Percentiles rank a stretch among this genome's conserved stretches.
phyloP scores from a whole-genome alignment of 176 grass and related monocot genomes.

The Alloteropsis semialata region DNA sequence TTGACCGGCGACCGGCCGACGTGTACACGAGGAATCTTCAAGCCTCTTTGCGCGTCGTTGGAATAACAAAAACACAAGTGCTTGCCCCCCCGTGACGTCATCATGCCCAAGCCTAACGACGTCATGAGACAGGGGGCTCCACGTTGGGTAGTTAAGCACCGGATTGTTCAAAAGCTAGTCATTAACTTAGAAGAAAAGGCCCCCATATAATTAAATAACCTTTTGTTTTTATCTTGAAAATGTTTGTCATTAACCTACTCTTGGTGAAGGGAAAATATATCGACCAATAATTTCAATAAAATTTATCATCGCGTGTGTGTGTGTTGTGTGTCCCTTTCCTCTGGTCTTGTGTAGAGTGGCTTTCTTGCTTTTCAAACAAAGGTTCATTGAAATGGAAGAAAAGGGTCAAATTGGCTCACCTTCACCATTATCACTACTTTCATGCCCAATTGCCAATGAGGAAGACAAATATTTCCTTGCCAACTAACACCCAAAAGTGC shows the following conservation, averaged over 20 bases:
- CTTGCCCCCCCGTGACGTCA: background rate
- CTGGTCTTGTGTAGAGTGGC: background rate
- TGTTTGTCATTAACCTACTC: background rate
- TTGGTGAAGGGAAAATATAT: background rate
- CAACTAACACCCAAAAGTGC: background rate
- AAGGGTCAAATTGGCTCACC: background rate
- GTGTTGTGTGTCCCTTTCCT: background rate
- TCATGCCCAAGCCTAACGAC: background rate
- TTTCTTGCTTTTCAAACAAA: background rate
- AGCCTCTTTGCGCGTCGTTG: slow-evolving; percentile 25
- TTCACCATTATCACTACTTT: background rate
- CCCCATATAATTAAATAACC: background rate
- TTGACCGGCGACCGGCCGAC: slow-evolving; percentile 15
- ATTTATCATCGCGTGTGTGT: no score
- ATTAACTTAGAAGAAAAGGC: background rate
- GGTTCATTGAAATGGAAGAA: background rate
- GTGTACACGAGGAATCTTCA: slow-evolving; percentile 29
- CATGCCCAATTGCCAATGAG: background rate
- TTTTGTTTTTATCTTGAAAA: background rate
- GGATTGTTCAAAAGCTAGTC: background rate
- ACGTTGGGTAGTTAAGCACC: background rate
- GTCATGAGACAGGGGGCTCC: background rate
- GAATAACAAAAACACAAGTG: background rate
- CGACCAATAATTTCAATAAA: no score
- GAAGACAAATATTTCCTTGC: background rate